phyloP scores from a whole-genome alignment of 768 basidiomycete genomes.

The Coprinellus micaceus region DNA sequence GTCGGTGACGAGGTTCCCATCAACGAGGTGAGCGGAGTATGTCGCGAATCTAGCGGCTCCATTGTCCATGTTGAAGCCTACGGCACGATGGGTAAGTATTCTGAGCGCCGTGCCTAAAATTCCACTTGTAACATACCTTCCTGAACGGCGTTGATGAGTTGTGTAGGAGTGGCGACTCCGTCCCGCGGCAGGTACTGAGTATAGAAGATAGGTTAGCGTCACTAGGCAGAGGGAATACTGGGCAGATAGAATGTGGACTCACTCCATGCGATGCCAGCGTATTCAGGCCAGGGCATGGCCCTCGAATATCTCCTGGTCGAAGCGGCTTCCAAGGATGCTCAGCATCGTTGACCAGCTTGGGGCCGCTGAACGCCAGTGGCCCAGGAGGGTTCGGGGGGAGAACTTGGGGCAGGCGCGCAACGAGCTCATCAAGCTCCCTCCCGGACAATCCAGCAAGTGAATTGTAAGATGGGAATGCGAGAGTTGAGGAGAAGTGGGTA shows the following conservation, averaged over 20 bases:
- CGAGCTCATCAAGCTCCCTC: slow-evolving; percentile 15
- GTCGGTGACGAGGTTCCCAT: slow-evolving; percentile 18
- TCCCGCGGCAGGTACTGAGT: slow-evolving; percentile 15
- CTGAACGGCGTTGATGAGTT: slow-evolving; percentile 15
- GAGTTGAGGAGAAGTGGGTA: background rate
- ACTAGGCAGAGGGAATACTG: no score
- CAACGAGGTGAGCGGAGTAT: slow-evolving; percentile 16
- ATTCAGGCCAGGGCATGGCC: slow-evolving; percentile 20
- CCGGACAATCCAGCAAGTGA: slow-evolving; percentile 22
- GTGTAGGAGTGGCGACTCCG: slow-evolving; percentile 13
- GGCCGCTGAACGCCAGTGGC: slow-evolving; percentile 9
- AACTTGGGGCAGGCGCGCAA: slow-evolving; percentile 1
- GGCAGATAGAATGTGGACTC: no score
- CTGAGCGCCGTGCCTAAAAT: no score
- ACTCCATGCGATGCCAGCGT: slow-evolving; percentile 21
- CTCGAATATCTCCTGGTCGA: slow-evolving; percentile 13
- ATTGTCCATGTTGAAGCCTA: slow-evolving; percentile 19
- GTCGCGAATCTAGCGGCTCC: slow-evolving; percentile 10
- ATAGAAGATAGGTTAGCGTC: no score
- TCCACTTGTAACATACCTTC: no score
- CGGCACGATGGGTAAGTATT: no score
- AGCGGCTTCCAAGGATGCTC: slow-evolving; percentile 18
- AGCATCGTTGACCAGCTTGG: slow-evolving; percentile 12
- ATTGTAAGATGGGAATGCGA: slow-evolving; percentile 21
- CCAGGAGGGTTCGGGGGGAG: slow-evolving; percentile 8